Evolutionary conservation across 164 flowering plant genomes (phyloP).

Genomic region (Chimonanthus praecox): DNA sequence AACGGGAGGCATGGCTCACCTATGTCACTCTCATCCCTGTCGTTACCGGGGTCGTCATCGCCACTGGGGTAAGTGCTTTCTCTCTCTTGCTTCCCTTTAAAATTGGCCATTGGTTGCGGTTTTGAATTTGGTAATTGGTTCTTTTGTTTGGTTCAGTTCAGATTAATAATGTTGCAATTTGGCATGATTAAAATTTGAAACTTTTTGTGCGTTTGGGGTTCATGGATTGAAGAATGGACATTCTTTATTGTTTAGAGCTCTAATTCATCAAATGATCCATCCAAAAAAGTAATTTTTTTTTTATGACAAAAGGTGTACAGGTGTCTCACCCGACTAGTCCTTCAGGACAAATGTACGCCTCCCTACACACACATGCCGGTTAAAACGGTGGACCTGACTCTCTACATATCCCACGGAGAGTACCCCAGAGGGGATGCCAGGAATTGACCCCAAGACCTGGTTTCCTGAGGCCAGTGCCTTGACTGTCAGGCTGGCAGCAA

Average conservation of each 20-base stretch:
- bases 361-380: no score
- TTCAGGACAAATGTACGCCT: no score
- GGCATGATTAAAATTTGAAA: background rate
- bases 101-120: background rate
- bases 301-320: no score
- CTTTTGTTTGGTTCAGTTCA: background rate
- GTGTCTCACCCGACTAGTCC: no score
- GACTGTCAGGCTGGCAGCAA: background rate
- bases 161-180: background rate
- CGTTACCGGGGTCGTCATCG: slow-evolving; percentile 41
- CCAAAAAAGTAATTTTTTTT: background rate
- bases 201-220: background rate
- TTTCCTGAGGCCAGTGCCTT: no score
- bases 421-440: no score
- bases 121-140: no score
- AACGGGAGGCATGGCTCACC: slow-evolving; percentile 34
- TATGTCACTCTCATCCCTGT: slow-evolving; percentile 42
- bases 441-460: no score
- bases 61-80: slow-evolving; percentile 37
- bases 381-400: no score
- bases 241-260: background rate
- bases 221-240: background rate
- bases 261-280: background rate
- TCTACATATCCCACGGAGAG: no score
- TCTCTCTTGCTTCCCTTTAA: background rate